Evolutionary conservation across 2,329 filamentous ascomycete genomes (phyloP).

Genomic region (Penicillium glabrum): DNA sequence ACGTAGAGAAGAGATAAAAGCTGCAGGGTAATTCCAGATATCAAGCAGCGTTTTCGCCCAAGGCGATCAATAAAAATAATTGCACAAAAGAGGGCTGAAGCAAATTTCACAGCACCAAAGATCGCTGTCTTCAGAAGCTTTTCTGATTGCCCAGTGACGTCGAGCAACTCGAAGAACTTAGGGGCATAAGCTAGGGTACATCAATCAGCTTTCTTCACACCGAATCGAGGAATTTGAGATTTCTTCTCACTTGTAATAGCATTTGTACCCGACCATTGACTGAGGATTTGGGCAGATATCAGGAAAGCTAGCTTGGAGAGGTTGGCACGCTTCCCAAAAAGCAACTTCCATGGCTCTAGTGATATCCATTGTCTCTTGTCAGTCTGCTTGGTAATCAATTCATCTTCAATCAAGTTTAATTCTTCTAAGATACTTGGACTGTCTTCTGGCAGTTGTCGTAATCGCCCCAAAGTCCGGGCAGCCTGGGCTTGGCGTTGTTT

Average conservation of each 20-base stretch:
- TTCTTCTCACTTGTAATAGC: not conserved
- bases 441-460: not conserved
- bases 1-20: constrained; percentile 1
- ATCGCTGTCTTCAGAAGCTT: constrained; percentile 3
- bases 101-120: constrained; percentile 4
- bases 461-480: not conserved
- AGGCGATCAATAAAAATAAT: not conserved
- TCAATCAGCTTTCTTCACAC: not conserved
- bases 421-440: not conserved
- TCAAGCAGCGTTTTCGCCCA: not conserved
- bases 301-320: not conserved
- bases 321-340: not conserved
- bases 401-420: not conserved
- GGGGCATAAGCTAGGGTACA: not conserved
- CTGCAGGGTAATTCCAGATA: not conserved
- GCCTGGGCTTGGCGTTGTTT: not conserved
- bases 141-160: not conserved
- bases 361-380: not conserved
- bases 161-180: not conserved
- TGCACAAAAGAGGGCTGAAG: not conserved
- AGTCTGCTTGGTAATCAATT: not conserved
- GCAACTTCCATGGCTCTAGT: not conserved
- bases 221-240: not conserved
- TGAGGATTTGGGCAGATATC: constrained; percentile 1
- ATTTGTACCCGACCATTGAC: constrained; percentile 5